These are phyloP conservation scores for Fagus crenata DNA, from an alignment of 306 rosid species.

Conservation along the genomic window DNA sequence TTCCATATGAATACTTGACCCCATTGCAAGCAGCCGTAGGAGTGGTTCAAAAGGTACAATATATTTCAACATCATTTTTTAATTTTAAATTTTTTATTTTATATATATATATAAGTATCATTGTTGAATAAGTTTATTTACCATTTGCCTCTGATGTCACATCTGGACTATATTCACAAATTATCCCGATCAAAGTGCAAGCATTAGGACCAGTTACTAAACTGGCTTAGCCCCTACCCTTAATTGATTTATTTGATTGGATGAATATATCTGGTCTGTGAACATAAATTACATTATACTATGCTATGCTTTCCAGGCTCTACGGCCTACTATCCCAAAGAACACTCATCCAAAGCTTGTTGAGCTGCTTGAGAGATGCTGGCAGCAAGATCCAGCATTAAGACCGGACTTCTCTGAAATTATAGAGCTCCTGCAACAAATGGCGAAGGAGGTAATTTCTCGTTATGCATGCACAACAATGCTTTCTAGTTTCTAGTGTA, in stretches of 20 bases:
- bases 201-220: background rate
- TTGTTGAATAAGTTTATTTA: constrained; percentile 24
- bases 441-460: constrained; percentile 64
- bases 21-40: constrained; percentile 99
- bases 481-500: background rate
- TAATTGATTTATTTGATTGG: background rate
- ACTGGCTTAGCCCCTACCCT: background rate
- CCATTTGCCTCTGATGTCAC: background rate
- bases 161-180: background rate
- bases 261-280: background rate
- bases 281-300: constrained; percentile 9
- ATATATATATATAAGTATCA: background rate
- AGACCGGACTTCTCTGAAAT: constrained; percentile 87
- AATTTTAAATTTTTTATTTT: too few species aligned
- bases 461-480: background rate
- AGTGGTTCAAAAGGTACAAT: constrained; percentile 83
- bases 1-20: constrained; percentile 86
- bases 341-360: constrained; percentile 73
- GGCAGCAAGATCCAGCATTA: constrained; percentile 83
- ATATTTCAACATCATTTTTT: background rate
- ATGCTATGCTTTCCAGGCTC: constrained; percentile 52
- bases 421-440: constrained; percentile 62
- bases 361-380: constrained; percentile 78
- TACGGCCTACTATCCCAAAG: constrained; percentile 87
- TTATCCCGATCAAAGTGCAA: background rate